Percentiles rank a stretch among this genome's conserved stretches.
phyloP scores from a whole-genome alignment of 805 yeast species.

The Myxozyma melibiosi region DNA sequence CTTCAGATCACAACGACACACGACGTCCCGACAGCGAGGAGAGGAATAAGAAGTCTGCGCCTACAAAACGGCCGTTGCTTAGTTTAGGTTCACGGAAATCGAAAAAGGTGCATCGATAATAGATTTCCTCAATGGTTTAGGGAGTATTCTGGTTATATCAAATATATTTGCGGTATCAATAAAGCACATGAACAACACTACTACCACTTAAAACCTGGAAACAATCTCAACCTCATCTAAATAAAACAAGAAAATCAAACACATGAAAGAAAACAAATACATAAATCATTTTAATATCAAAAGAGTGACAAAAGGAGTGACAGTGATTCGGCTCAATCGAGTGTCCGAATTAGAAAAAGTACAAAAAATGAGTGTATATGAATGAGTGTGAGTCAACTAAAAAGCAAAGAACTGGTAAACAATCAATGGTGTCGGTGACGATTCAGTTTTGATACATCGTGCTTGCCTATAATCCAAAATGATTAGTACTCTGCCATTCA shows the following conservation, averaged over 20 bases:
- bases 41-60: not conserved
- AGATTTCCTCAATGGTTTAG: too few relatives aligned
- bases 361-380: not conserved
- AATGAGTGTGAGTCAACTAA: not conserved
- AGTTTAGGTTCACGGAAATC: not conserved
- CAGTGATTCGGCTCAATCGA: not conserved
- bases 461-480: conserved; percentile 29
- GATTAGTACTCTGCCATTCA: not conserved
- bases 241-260: not conserved
- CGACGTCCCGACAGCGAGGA: not conserved
- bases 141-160: too few relatives aligned
- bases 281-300: not conserved
- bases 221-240: too few relatives aligned
- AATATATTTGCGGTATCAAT: too few relatives aligned
- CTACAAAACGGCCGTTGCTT: not conserved
- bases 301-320: not conserved
- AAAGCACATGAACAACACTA: too few relatives aligned
- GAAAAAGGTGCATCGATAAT: not conserved
- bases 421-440: conserved; percentile 5
- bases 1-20: not conserved
- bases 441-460: conserved; percentile 29
- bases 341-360: not conserved
- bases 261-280: not conserved
- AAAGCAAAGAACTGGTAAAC: not conserved
- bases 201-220: too few relatives aligned